Base-by-base conservation (phyloP, 1,284 basidiomycete genomes). In the Apiotrichum veenhuisii region DNA sequence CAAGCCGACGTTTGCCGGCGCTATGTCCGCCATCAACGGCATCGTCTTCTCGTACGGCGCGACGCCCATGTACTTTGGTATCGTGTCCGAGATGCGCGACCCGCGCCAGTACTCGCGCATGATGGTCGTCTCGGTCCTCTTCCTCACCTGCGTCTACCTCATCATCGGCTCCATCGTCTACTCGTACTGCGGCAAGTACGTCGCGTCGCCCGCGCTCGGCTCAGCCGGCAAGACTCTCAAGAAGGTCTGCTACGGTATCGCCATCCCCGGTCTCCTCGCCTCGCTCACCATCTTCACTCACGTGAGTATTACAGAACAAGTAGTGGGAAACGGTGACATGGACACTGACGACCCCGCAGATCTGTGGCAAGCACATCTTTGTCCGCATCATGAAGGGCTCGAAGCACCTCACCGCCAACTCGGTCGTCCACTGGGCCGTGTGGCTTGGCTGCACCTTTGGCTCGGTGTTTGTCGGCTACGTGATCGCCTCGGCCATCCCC, bases 331-430 rank as follows among this genome's bases (percentile, higher is more conserved):
- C 25, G 43, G 11, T 5, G 8, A 5, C 22, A 17, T 1, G 10
- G 25, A 27, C 23, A n/a, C 23, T 23, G 20, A 33, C 34, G 20
- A 22, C 22, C 17, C 42, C 15, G 25, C 26, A 46, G 44, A 22
- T 45, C 25, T 80, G 82, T 17, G 82, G 83, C 37, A 86, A 86
- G 68, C 80, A 84, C 50, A 64, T 86, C 52, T 86, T 87, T 65
- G 79, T 87, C 56, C 80, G 84, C 14, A 61, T 83, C 54, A 83
- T 87, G 66, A 79, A 83, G 17, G 78, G 80, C 58, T 80, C 82
- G 12, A 71, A 71, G n/a, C 85, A 87, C 69, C 69, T 87, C 54
- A 80, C 84, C 62, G 77, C 76, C 20, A 83, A 84, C 62, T 85
- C 84, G 0, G 11, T 77, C 18, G 73, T 80, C 8, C 85, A 85